Evolutionary conservation across 176 grass and related monocot species (phyloP), one percentile per base, ranked within the genome.

Genomic region (Zoysia japonica): DNA sequence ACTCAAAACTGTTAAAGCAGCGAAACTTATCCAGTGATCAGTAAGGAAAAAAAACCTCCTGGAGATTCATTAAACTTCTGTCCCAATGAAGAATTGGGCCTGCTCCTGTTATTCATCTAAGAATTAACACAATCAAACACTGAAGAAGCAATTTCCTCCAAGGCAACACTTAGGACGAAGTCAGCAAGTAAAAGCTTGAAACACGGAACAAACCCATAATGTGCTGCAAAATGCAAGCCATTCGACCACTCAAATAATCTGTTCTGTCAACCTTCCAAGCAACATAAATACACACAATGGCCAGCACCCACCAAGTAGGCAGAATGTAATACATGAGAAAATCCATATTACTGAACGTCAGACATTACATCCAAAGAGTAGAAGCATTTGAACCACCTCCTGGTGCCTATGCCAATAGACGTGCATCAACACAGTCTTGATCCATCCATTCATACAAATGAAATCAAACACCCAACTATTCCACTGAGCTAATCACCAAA

Each of bases 361-460:
- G 92, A 98, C 92, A 87, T 89, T 94, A 88, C 95, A 88, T 87
- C 72, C 86, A 81, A 90, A 98, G 67, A 98, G 83, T 65, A 94
- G 76, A 54, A 98, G 92, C 80, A 87, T 94, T 76, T 97, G 95
- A 68, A 92, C 87, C 83, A 92, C 95, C 82, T 97, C 95, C 95
- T 89, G 94, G 89, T 97, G 95, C 14, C 91, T 91, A 52, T 97
- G 84, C 11, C 89, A 87, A 65, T 89, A 94, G 3, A 91, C 95
- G 61, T 97, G 95, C 95, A 97, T 97, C 87, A 97, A 85, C 5
- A 92, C 85, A 19, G 92, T 98, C 95, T 98, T 90, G 53, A 85
- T 77, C 62, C 54, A 62, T 78, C 49, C 61, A 79, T 46, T 2
- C 9, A 88, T 66, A 72, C 49, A 60, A 80, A 60, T 19, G 17